Percentiles rank a stretch among this genome's conserved stretches.
Evolutionary conservation across 331 rosid genomes (phyloP).

Genomic region (Pyrus hybrid): DNA sequence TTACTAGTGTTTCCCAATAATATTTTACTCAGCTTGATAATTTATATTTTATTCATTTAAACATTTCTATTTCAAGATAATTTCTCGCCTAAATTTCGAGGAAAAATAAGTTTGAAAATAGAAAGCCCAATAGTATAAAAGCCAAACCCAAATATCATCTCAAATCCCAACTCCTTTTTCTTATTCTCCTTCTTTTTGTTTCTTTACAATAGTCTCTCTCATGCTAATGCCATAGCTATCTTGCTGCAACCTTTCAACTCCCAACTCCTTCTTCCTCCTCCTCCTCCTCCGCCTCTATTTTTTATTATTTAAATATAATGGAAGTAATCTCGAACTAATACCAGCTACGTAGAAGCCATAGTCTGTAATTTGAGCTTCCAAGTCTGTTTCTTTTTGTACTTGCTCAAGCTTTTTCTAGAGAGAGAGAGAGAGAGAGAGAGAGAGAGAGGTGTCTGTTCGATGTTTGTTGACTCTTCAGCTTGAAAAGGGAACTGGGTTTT

Average conservation of each 20-base stretch:
- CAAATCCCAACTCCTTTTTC: constrained; percentile 7
- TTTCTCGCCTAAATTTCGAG: background rate
- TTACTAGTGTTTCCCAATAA: background rate
- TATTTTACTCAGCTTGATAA: background rate
- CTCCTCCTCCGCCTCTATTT: too few relatives aligned
- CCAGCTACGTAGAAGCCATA: too few relatives aligned
- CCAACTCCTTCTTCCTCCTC: too few relatives aligned
- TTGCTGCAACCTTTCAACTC: too few relatives aligned
- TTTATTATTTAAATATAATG: too few relatives aligned
- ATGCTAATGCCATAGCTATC: background rate
- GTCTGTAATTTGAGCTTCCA: constrained; percentile 7
- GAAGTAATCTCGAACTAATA: too few relatives aligned
- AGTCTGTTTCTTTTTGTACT: background rate
- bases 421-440: too few relatives aligned
- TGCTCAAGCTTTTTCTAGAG: background rate
- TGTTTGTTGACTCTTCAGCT: background rate
- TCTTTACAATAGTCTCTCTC: background rate
- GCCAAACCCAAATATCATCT: background rate
- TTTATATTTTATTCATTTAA: background rate
- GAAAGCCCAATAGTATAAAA: constrained; percentile 10
- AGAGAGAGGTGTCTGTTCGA: constrained; percentile 2
- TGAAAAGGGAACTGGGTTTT: constrained; percentile 16
- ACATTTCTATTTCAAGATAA: constrained; percentile 13
- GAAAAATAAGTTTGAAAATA: background rate
- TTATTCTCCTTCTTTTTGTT: background rate